Percentiles rank a stretch among this genome's conserved stretches.
Evolutionary conservation across 768 basidiomycete genomes (phyloP).

Genomic region (Rossbeevera mucosa): DNA sequence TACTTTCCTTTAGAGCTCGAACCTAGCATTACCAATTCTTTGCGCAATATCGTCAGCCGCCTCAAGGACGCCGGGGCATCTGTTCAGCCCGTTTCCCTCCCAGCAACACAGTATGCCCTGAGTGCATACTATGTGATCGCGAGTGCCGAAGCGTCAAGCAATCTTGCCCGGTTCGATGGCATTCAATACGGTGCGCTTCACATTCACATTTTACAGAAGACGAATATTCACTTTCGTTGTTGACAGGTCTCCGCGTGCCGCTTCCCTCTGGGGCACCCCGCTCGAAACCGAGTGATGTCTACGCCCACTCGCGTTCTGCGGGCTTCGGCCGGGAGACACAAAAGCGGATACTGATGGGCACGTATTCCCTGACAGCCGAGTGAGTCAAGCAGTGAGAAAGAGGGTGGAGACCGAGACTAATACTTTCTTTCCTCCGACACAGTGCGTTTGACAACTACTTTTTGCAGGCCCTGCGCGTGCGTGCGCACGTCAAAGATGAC

Average conservation of each 20-base stretch:
- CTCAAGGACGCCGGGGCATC: slow-evolving; percentile 55
- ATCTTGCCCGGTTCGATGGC: slow-evolving; percentile 86
- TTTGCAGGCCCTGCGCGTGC: slow-evolving; percentile 83
- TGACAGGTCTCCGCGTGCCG: slow-evolving; percentile 47
- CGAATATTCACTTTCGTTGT: background rate
- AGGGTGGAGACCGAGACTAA: background rate
- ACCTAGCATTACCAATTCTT: slow-evolving; percentile 37
- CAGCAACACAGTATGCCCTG: slow-evolving; percentile 64
- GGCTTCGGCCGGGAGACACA: slow-evolving; percentile 84
- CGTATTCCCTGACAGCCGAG: slow-evolving; percentile 90
- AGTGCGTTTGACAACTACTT: slow-evolving; percentile 99
- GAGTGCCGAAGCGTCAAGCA: slow-evolving; percentile 90
- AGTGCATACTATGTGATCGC: slow-evolving; percentile 97
- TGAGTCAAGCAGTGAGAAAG: slow-evolving; percentile 41
- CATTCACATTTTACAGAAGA: slow-evolving; percentile 1
- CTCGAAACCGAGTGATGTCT: slow-evolving; percentile 51
- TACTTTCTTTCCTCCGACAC: background rate
- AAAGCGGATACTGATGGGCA: slow-evolving; percentile 83
- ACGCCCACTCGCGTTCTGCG: slow-evolving; percentile 59
- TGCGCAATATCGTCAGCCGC: slow-evolving; percentile 42
- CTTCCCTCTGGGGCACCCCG: slow-evolving; percentile 40
- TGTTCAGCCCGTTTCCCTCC: slow-evolving; percentile 70
- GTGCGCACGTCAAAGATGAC: slow-evolving; percentile 65
- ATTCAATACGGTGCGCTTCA: slow-evolving; percentile 67
- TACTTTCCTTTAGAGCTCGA: slow-evolving; percentile 75